Percentiles rank a stretch among this genome's conserved stretches.
phyloP scores from a whole-genome alignment of 2,329 filamentous ascomycete genomes.

The Apiospora aurea region DNA sequence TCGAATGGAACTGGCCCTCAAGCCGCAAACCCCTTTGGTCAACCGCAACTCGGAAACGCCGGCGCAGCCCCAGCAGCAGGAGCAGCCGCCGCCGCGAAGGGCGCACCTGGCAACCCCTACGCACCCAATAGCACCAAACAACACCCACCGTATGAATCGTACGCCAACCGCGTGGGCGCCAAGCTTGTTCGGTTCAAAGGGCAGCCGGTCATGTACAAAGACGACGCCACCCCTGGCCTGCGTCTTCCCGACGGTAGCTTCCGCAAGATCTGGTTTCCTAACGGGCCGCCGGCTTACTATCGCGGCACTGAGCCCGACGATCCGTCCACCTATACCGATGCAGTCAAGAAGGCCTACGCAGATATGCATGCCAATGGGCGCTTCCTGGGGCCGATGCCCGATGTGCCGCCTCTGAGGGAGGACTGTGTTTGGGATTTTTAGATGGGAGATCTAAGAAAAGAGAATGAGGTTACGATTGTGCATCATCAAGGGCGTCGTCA shows the following conservation, averaged over 20 bases:
- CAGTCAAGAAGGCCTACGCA: constrained; percentile 68
- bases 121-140: constrained; percentile 51
- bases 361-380: constrained; percentile 68
- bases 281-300: constrained; percentile 70
- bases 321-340: constrained; percentile 59
- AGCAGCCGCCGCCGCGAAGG: constrained; percentile 31
- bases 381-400: constrained; percentile 79
- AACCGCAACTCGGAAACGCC: constrained; percentile 26
- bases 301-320: constrained; percentile 68
- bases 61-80: constrained; percentile 32
- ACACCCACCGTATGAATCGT: constrained; percentile 53
- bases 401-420: constrained; percentile 78
- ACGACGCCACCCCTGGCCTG: constrained; percentile 36
- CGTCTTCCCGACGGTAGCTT: constrained; percentile 58
- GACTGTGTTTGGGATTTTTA: constrained; percentile 79
- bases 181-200: constrained; percentile 68
- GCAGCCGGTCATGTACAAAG: constrained; percentile 66
- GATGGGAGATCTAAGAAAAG: not conserved
- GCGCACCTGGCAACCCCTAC: constrained; percentile 47
- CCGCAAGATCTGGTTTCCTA: constrained; percentile 75
- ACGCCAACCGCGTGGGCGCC: constrained; percentile 52
- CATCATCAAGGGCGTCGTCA: constrained; percentile 7
- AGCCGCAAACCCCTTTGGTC: constrained; percentile 38
- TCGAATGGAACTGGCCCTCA: constrained; percentile 29
- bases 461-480: not conserved